A percentile compares a stretch with the other conserved stretches of the same genome.
These are phyloP conservation scores for Boletales sp. DNA, from an alignment of 768 basidiomycete genomes.

Conservation along the genomic window DNA sequence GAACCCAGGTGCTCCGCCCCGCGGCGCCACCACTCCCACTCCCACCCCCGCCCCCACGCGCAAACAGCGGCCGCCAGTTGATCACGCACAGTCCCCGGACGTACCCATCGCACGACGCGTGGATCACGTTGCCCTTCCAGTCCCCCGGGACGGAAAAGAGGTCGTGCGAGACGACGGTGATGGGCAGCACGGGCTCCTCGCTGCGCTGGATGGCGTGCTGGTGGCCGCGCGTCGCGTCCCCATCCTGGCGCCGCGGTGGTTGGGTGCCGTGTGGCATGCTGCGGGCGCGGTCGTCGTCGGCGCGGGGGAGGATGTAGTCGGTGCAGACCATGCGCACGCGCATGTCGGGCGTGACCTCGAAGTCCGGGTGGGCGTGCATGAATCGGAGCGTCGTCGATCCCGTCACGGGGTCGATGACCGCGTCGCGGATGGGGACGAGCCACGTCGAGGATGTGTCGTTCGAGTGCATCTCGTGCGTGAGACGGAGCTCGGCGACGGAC, in stretches of 20 bases:
- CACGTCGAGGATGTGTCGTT: constrained; percentile 7
- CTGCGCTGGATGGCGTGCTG: constrained; percentile 6
- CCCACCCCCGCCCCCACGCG: neutral
- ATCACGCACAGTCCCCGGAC: constrained; percentile 11
- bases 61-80: neutral
- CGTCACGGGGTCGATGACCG: constrained; percentile 6
- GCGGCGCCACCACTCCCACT: too few relatives aligned
- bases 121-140: constrained; percentile 14
- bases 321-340: constrained; percentile 12
- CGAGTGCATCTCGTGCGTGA: constrained; percentile 17
- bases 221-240: too few relatives aligned
- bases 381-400: constrained; percentile 19
- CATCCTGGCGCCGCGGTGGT: too few relatives aligned
- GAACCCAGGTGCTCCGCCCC: too few relatives aligned
- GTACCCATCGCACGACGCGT: constrained; percentile 14
- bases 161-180: constrained; percentile 7
- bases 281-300: neutral
- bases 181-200: constrained; percentile 3
- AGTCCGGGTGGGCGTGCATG: constrained; percentile 9
- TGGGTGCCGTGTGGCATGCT: neutral
- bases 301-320: constrained; percentile 11
- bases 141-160: constrained; percentile 6
- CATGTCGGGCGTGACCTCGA: neutral
- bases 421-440: constrained; percentile 12
- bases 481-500: constrained; percentile 13